phyloP scores from a whole-genome alignment of 2,329 filamentous ascomycete genomes.

The Alternaria conjuncta region DNA sequence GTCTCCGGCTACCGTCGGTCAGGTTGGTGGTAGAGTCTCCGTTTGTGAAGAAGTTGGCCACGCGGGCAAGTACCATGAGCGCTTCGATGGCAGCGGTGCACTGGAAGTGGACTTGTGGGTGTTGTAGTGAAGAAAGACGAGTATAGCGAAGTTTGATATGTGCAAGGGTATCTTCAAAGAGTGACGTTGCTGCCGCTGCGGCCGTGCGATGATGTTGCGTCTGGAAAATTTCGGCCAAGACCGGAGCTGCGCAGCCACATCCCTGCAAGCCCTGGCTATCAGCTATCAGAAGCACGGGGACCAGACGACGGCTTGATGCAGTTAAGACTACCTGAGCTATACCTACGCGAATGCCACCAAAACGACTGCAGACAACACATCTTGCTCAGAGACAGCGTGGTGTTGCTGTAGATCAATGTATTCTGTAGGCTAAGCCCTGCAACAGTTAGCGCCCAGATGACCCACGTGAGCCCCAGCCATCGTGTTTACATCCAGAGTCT shows the following conservation, averaged over 20 bases:
- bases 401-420: constrained; percentile 2
- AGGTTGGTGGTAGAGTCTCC: constrained; percentile 40
- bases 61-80: constrained; percentile 59
- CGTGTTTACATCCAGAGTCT: constrained; percentile 28
- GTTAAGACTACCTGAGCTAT: neutral
- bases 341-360: neutral
- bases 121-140: neutral
- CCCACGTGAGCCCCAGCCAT: constrained; percentile 31
- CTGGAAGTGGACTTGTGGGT: neutral
- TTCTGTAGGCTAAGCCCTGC: constrained; percentile 1
- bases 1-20: constrained; percentile 47
- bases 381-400: neutral
- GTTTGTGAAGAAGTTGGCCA: constrained; percentile 56
- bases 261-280: constrained; percentile 10
- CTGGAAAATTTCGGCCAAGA: constrained; percentile 42
- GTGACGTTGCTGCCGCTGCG: constrained; percentile 30
- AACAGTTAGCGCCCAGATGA: constrained; percentile 16
- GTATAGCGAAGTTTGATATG: neutral
- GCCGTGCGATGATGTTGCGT: constrained; percentile 20
- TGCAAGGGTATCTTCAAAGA: constrained; percentile 15
- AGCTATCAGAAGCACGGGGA: constrained; percentile 19
- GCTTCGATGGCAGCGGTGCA: constrained; percentile 26
- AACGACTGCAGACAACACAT: neutral
- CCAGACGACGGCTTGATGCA: constrained; percentile 18
- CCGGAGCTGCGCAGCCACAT: constrained; percentile 21